Percentiles rank a stretch among this genome's conserved stretches.
phyloP scores from a whole-genome alignment of 2,329 filamentous ascomycete species.

The Cladophialophora psammophila region DNA sequence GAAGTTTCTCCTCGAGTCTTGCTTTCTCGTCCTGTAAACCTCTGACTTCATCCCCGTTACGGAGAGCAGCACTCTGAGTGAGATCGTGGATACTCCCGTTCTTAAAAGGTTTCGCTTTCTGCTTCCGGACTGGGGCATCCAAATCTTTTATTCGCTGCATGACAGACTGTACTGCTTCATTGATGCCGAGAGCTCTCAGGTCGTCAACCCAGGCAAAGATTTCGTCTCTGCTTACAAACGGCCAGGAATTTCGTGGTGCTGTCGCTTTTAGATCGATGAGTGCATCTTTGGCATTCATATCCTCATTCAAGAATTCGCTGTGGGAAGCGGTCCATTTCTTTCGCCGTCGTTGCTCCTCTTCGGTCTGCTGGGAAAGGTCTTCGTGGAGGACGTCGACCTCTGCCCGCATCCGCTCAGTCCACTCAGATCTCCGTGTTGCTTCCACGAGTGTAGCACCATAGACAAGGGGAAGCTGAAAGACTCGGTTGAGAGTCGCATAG shows the following conservation, averaged over 20 bases:
- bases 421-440: conserved; percentile 84
- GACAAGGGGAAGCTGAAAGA: conserved; percentile 83
- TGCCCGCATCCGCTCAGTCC: conserved; percentile 86
- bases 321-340: conserved; percentile 78
- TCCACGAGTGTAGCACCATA: conserved; percentile 91
- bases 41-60: conserved; percentile 80
- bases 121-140: conserved; percentile 81
- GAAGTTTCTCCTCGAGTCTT: conserved; percentile 75
- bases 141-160: conserved; percentile 79
- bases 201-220: conserved; percentile 75
- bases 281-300: conserved; percentile 52
- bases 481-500: conserved; percentile 79
- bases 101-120: conserved; percentile 88
- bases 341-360: conserved; percentile 87
- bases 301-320: conserved; percentile 39
- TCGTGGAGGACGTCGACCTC: conserved; percentile 89
- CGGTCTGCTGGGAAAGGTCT: conserved; percentile 89
- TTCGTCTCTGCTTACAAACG: conserved; percentile 75
- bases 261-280: conserved; percentile 86
- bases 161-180: conserved; percentile 73
- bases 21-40: conserved; percentile 83
- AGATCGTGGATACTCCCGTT: conserved; percentile 95
- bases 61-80: conserved; percentile 82
- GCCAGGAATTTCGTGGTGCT: conserved; percentile 82
- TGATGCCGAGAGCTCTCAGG: conserved; percentile 70